phyloP scores from a whole-genome alignment of 2,329 filamentous ascomycete species.

The Didymella pomorum region DNA sequence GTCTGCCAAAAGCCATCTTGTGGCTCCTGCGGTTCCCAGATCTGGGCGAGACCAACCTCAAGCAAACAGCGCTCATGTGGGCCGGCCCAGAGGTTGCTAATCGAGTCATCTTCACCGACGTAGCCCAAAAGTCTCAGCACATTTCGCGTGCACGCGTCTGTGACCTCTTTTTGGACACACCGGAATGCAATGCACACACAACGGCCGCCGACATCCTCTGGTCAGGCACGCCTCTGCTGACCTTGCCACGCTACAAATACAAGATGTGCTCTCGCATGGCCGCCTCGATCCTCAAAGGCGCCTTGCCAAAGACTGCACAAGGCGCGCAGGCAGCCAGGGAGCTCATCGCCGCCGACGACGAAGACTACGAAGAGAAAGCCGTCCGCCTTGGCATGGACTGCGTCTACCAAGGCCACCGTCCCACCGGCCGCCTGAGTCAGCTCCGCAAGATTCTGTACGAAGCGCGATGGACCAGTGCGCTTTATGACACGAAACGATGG shows the following conservation, averaged over 20 bases:
- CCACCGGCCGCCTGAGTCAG: slow-evolving; percentile 74
- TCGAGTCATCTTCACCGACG: slow-evolving; percentile 93
- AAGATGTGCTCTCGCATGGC: slow-evolving; percentile 99
- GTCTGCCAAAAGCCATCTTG: slow-evolving; percentile 84
- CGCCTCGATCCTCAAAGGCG: slow-evolving; percentile 89
- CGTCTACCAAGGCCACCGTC: slow-evolving; percentile 43
- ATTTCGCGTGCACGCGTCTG: slow-evolving; percentile 91
- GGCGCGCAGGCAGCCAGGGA: slow-evolving; percentile 74
- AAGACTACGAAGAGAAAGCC: slow-evolving; percentile 77
- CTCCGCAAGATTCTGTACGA: slow-evolving; percentile 84
- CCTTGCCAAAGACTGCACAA: slow-evolving; percentile 75
- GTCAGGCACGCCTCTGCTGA: slow-evolving; percentile 93
- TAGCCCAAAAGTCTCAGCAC: slow-evolving; percentile 92
- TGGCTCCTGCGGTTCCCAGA: slow-evolving; percentile 98
- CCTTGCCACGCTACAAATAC: slow-evolving; percentile 88
- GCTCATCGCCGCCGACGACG: slow-evolving; percentile 78
- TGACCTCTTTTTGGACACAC: slow-evolving; percentile 95
- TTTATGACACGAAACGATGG: slow-evolving; percentile 94
- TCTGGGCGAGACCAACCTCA: slow-evolving; percentile 84
- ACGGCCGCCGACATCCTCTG: slow-evolving; percentile 96
- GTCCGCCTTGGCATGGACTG: slow-evolving; percentile 46
- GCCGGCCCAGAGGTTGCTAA: slow-evolving; percentile 83
- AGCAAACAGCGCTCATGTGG: slow-evolving; percentile 81
- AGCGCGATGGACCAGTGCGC: slow-evolving; percentile 81
- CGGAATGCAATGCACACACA: slow-evolving; percentile 97